phyloP scores from a whole-genome alignment of 371 early-diverging fungal species.

The Coemansia sp. region DNA sequence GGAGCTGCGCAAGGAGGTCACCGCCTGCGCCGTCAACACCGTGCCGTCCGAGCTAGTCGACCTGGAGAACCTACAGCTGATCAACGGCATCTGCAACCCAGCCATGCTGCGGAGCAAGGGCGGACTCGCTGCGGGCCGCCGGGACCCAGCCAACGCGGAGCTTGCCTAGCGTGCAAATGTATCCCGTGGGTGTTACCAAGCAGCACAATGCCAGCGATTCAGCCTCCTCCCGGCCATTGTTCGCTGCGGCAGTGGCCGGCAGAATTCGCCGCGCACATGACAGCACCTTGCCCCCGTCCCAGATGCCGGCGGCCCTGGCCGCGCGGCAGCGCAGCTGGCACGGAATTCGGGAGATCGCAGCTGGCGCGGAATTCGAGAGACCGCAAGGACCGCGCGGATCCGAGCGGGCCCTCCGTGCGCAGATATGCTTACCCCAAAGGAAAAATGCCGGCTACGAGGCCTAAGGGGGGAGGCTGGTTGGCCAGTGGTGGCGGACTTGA shows the following conservation, averaged over 20 bases:
- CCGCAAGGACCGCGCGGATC: too few relatives aligned
- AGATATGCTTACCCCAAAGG: too few relatives aligned
- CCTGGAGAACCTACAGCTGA: slow-evolving; percentile 16
- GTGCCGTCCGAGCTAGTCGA: slow-evolving; percentile 20
- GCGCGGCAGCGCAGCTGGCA: too few relatives aligned
- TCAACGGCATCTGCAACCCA: slow-evolving; percentile 14
- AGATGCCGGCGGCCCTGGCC: too few relatives aligned
- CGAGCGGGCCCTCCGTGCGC: too few relatives aligned
- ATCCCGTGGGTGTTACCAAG: not conserved
- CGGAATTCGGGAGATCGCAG: too few relatives aligned
- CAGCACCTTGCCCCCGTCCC: too few relatives aligned
- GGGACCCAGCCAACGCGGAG: not conserved
- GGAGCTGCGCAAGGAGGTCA: not conserved
- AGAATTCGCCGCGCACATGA: too few relatives aligned
- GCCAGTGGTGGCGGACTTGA: slow-evolving; percentile 3
- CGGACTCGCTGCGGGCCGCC: not conserved
- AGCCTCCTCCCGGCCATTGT: too few relatives aligned
- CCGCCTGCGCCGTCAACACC: slow-evolving; percentile 10
- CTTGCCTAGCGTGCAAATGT: not conserved
- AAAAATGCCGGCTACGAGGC: too few relatives aligned
- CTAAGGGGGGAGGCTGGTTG: not conserved
- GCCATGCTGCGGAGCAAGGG: slow-evolving; percentile 1
- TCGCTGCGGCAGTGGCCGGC: too few relatives aligned
- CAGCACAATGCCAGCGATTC: not conserved
- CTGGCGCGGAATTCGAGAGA: too few relatives aligned